Percentiles rank a stretch among this genome's conserved stretches.
Conservation (phyloP, 805 yeast genomes). For the Candida endomychidarum region DNA sequence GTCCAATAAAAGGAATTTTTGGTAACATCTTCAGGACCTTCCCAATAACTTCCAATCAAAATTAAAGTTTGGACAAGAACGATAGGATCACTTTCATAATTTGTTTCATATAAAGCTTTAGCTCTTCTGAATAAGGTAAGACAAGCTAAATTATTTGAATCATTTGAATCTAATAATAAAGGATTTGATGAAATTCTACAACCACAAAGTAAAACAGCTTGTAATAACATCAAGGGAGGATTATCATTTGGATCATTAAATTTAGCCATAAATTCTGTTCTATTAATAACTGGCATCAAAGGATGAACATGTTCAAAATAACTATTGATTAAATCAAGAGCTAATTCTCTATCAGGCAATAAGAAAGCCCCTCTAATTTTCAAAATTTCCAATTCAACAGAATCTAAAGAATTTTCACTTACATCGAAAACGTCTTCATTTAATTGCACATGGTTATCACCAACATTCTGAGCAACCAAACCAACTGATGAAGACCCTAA, state of each 20-base stretch:
- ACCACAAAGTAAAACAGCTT: constrained; percentile 69
- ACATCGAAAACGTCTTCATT: constrained; percentile 40
- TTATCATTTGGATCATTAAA: constrained; percentile 55
- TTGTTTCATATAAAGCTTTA: constrained; percentile 70
- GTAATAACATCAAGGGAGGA: constrained; percentile 65
- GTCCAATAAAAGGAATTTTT: constrained; percentile 70
- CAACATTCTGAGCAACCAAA: constrained; percentile 44
- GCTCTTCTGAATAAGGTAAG: constrained; percentile 64
- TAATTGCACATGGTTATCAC: constrained; percentile 49
- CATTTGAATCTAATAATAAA: constrained; percentile 47
- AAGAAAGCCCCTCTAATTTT: constrained; percentile 68
- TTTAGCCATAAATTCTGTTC: constrained; percentile 57
- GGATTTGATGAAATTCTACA: constrained; percentile 59
- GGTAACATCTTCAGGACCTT: constrained; percentile 67
- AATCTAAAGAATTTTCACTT: constrained; percentile 41
- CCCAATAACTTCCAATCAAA: constrained; percentile 70
- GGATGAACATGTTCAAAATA: constrained; percentile 70
- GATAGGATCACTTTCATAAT: constrained; percentile 64
- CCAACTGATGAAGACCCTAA: constrained; percentile 56
- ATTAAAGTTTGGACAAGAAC: constrained; percentile 60
- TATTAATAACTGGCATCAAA: constrained; percentile 64
- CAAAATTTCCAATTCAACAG: constrained; percentile 64
- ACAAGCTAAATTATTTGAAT: constrained; percentile 52
- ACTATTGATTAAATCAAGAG: constrained; percentile 57
- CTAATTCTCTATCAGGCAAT: constrained; percentile 59